Evolutionary conservation across 2,329 filamentous ascomycete genomes (phyloP).

Genomic region (Helotiales sp.): DNA sequence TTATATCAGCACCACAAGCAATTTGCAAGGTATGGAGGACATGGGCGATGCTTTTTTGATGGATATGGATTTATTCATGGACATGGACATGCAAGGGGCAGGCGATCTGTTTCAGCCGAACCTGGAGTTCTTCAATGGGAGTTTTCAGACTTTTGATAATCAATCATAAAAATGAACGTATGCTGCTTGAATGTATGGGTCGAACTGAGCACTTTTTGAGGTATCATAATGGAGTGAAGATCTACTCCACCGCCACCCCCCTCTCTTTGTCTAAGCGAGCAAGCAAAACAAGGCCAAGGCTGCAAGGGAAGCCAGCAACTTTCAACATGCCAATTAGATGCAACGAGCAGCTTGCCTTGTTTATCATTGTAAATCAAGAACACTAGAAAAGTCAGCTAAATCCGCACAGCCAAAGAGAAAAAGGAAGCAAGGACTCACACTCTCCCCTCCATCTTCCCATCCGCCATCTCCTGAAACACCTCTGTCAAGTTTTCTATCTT

Average conservation of each 20-base stretch:
- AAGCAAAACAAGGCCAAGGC: too few relatives aligned
- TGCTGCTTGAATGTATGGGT: not conserved
- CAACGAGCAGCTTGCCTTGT: too few relatives aligned
- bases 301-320: too few relatives aligned
- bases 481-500: conserved; percentile 49
- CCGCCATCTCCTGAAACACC: conserved; percentile 50
- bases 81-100: conserved; percentile 22
- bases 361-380: conserved; percentile 15
- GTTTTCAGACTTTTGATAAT: conserved; percentile 9
- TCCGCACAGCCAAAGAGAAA: too few relatives aligned
- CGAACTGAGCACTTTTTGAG: not conserved
- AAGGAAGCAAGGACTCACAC: conserved; percentile 33
- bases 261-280: not conserved
- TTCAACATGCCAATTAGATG: too few relatives aligned
- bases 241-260: too few relatives aligned
- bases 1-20: conserved; percentile 7
- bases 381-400: not conserved
- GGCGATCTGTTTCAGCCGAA: conserved; percentile 19
- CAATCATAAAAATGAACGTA: not conserved
- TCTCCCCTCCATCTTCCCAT: conserved; percentile 48
- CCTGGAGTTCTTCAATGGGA: conserved; percentile 22
- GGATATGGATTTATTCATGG: conserved; percentile 28
- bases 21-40: conserved; percentile 20
- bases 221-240: not conserved
- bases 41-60: conserved; percentile 27